Base-by-base conservation (phyloP, 2,329 filamentous ascomycete species). In the Ampelomyces quisqualis region DNA sequence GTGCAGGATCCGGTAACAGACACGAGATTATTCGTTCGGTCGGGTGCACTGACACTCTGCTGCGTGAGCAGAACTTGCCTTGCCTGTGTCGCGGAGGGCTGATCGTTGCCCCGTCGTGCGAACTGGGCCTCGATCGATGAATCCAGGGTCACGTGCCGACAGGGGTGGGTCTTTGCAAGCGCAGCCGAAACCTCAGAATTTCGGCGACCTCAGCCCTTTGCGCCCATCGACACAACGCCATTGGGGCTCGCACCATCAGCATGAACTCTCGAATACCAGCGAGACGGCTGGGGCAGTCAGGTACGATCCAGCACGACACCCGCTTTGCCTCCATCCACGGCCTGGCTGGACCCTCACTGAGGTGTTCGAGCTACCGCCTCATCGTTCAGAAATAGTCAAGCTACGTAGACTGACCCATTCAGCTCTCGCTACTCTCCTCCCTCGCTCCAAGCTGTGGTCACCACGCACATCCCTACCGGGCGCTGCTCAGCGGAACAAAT, bases 201-300 rank as follows among this genome's bases (percentile, higher is more conserved):
- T 53, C 45, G 43, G 35, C 11, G 29, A 37, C 40, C 20, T 38
- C 46, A 43, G 50, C 20, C 31, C 41, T 13, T 8, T 19, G 41
- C 36, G 20, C 34, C 31, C 51, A 52, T 53, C 58, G 43, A 35
- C 52, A 45, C 46, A 45, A 39, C 49, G 51, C 51, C 51, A 58
- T 59, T 55, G 62, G 28, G 45, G 41, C 31, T 38, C 33, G 38
- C 42, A 50, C 45, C 56, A 58, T 58, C 60, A 38, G 51, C 62
- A 89, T 88, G 85, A 86, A 76, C 70, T 69, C 85, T 58, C 77
- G 78, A 67, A 71, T 82, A 62, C 81, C 83, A 55, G 74, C 81
- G 58, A 73, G 80, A 73, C 79, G 78, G 71, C 71, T 85, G 56
- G 73, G 77, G 40, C 73, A 74, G 60, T 73, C 77, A 65, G 80